phyloP scores from a whole-genome alignment of 106 monocot genomes.

The Allium cepa region DNA sequence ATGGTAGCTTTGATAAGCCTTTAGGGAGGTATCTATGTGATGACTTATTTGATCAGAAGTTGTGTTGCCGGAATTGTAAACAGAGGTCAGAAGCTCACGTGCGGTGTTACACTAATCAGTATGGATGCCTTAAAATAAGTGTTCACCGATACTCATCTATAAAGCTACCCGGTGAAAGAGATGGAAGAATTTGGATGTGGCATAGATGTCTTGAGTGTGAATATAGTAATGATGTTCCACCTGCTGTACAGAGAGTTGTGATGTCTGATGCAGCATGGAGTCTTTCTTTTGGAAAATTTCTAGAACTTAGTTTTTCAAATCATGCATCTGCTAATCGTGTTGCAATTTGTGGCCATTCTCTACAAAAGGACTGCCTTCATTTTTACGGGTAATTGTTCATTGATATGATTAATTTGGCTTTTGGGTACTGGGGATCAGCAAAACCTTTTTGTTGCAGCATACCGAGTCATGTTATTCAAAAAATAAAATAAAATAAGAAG shows the following conservation, averaged over 20 bases:
- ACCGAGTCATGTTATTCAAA: too few relatives aligned
- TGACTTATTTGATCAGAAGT: conserved; percentile 80
- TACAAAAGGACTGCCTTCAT: conserved; percentile 86
- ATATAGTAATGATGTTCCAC: conserved; percentile 59
- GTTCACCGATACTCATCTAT: conserved; percentile 43
- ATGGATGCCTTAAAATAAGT: conserved; percentile 70
- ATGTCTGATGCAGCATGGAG: conserved; percentile 97
- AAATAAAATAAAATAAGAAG: neutral
- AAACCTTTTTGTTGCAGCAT: too few relatives aligned
- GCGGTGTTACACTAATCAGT: conserved; percentile 72
- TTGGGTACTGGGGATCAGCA: too few relatives aligned
- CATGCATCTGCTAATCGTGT: conserved; percentile 76
- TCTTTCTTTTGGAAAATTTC: conserved; percentile 95
- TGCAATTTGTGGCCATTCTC: conserved; percentile 93
- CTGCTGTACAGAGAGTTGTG: conserved; percentile 71
- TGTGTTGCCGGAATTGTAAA: conserved; percentile 57
- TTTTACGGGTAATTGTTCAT: conserved; percentile 67
- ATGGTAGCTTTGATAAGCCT: conserved; percentile 92
- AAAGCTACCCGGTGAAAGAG: conserved; percentile 66
- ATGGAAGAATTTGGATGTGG: conserved; percentile 99
- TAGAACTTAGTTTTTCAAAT: conserved; percentile 95
- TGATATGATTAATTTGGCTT: neutral
- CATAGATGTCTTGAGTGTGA: conserved; percentile 83
- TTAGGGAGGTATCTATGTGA: conserved; percentile 79
- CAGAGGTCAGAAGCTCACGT: conserved; percentile 69